Evolutionary conservation across 805 yeast genomes (phyloP).

Genomic region (Monosporozyma aerobia): DNA sequence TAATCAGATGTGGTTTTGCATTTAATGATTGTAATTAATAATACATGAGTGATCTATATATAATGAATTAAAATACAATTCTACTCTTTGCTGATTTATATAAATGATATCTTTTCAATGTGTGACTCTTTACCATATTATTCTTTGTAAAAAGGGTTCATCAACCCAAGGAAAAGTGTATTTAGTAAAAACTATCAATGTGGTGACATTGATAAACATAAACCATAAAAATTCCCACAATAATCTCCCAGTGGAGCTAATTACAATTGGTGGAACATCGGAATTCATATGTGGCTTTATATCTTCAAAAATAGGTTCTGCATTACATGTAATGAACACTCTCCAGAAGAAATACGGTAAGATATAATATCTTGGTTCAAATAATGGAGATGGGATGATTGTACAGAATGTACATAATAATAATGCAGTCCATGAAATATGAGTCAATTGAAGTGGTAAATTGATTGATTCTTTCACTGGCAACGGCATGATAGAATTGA

Average conservation of each 20-base stretch:
- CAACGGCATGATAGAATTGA: conserved; percentile 30
- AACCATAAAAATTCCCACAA: conserved; percentile 56
- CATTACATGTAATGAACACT: conserved; percentile 35
- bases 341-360: conserved; percentile 74
- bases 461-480: conserved; percentile 30
- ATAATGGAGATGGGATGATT: conserved; percentile 79
- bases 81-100: background rate
- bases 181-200: conserved; percentile 47
- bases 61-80: background rate
- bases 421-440: conserved; percentile 42
- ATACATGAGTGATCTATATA: background rate
- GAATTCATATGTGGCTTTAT: conserved; percentile 13
- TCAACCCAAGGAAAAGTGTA: conserved; percentile 61
- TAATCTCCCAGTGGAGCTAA: conserved; percentile 31
- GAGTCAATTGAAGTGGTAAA: conserved; percentile 35
- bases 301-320: conserved; percentile 30
- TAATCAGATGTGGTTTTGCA: too few species aligned
- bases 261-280: conserved; percentile 11
- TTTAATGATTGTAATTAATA: background rate
- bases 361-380: conserved; percentile 90
- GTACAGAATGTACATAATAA: conserved; percentile 47
- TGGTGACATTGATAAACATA: conserved; percentile 42
- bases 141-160: conserved; percentile 58
- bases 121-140: conserved; percentile 59
- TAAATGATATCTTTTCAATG: background rate